Evolutionary conservation across 768 basidiomycete species (phyloP).

Genomic region (Boletales sp.): DNA sequence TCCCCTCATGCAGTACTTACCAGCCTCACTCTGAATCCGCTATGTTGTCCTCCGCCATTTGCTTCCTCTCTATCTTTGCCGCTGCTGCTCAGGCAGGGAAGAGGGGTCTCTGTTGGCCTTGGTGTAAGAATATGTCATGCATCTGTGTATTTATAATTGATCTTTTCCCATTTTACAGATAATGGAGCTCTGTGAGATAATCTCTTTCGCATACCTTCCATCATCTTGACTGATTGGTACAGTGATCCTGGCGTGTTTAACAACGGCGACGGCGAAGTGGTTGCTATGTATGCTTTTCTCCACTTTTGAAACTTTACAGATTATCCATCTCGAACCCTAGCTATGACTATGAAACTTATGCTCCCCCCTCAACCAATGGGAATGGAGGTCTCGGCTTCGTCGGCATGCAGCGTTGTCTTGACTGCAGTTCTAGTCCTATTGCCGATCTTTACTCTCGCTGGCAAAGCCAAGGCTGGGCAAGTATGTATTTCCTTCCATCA

Average conservation of each 20-base stretch:
- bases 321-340: conserved; percentile 11
- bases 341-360: conserved; percentile 37
- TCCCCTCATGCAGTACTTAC: neutral
- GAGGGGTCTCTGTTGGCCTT: conserved; percentile 37
- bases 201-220: neutral
- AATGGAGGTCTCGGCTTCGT: conserved; percentile 36
- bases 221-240: conserved; percentile 2
- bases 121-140: conserved; percentile 17
- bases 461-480: conserved; percentile 30
- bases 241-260: conserved; percentile 30
- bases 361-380: conserved; percentile 33
- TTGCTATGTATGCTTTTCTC: conserved; percentile 27
- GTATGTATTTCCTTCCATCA: conserved; percentile 14
- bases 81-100: conserved; percentile 31
- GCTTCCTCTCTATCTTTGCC: conserved; percentile 16
- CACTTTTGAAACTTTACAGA: neutral
- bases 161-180: conserved; percentile 6
- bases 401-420: conserved; percentile 37
- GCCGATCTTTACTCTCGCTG: conserved; percentile 29
- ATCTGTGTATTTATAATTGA: neutral
- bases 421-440: conserved; percentile 37
- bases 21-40: neutral
- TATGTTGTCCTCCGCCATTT: conserved; percentile 20
- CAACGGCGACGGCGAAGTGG: conserved; percentile 33
- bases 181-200: conserved; percentile 28